Evolutionary conservation across 2,329 filamentous ascomycete genomes (phyloP).

Genomic region (Aureobasidium sp.): DNA sequence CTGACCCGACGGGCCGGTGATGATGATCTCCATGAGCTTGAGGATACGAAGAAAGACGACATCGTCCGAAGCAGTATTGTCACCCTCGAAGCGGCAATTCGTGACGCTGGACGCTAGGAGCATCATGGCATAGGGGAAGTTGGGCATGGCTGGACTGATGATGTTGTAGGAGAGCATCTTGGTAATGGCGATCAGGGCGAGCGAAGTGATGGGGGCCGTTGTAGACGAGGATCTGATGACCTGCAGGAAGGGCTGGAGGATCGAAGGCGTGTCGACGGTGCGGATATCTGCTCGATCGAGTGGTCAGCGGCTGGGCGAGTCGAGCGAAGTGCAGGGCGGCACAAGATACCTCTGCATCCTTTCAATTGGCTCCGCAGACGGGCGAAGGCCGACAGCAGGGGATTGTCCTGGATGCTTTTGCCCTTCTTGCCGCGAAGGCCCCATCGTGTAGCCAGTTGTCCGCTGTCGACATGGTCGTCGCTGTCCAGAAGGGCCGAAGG

Average conservation of each 20-base stretch:
- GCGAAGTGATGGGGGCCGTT: slow-evolving; percentile 89
- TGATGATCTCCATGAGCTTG: slow-evolving; percentile 97
- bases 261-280: slow-evolving; percentile 77
- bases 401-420: slow-evolving; percentile 95
- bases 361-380: slow-evolving; percentile 82
- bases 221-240: slow-evolving; percentile 95
- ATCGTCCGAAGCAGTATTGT: slow-evolving; percentile 89
- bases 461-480: slow-evolving; percentile 18
- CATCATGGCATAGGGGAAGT: slow-evolving; percentile 88
- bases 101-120: slow-evolving; percentile 90
- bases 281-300: slow-evolving; percentile 61
- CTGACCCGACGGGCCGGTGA: slow-evolving; percentile 85
- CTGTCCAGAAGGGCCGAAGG: slow-evolving; percentile 8
- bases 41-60: slow-evolving; percentile 90
- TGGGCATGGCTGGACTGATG: slow-evolving; percentile 74
- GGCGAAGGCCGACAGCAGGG: slow-evolving; percentile 89
- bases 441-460: slow-evolving; percentile 70
- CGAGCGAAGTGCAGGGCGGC: background rate
- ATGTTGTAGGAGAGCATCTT: slow-evolving; percentile 97
- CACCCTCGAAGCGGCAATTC: slow-evolving; percentile 95
- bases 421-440: slow-evolving; percentile 89
- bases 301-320: background rate
- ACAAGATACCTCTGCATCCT: slow-evolving; percentile 63
- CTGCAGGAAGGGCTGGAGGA: slow-evolving; percentile 90
- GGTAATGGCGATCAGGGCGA: slow-evolving; percentile 85